Conservation (phyloP, 2,329 filamentous ascomycete species). For the Nannizziopsis barbatae region DNA sequence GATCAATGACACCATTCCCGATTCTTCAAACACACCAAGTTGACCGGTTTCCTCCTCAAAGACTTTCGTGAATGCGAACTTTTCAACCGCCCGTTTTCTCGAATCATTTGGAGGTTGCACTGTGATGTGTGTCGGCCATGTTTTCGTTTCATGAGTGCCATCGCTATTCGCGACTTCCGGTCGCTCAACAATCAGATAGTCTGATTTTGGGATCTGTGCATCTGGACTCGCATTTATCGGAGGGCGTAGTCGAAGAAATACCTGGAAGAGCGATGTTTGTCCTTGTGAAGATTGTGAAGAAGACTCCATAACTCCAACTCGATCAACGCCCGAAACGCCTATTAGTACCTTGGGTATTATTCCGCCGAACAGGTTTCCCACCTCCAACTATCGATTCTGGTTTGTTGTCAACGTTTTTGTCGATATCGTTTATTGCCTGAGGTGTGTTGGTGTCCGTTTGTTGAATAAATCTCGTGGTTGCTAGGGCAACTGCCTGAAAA, state of each 20-base stretch:
- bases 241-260: slow-evolving; percentile 77
- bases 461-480: slow-evolving; percentile 1
- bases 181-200: slow-evolving; percentile 58
- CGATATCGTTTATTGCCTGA: background rate
- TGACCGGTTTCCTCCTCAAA: slow-evolving; percentile 81
- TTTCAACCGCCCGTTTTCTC: slow-evolving; percentile 77
- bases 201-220: slow-evolving; percentile 27
- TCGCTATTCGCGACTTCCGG: slow-evolving; percentile 25
- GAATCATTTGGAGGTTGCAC: slow-evolving; percentile 71
- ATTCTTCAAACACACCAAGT: slow-evolving; percentile 73
- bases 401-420: too few species aligned
- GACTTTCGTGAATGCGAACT: slow-evolving; percentile 86
- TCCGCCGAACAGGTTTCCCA: background rate
- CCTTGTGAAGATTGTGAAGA: slow-evolving; percentile 33
- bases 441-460: background rate
- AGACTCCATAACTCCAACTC: slow-evolving; percentile 27
- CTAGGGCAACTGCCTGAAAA: background rate
- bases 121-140: slow-evolving; percentile 56
- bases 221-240: slow-evolving; percentile 34
- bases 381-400: too few species aligned
- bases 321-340: background rate
- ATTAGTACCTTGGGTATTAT: background rate
- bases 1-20: slow-evolving; percentile 61
- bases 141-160: slow-evolving; percentile 27
- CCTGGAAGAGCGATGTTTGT: slow-evolving; percentile 61